Conservation (phyloP, 2,329 filamentous ascomycete species). For the Neopestalotiopsis sp. region DNA sequence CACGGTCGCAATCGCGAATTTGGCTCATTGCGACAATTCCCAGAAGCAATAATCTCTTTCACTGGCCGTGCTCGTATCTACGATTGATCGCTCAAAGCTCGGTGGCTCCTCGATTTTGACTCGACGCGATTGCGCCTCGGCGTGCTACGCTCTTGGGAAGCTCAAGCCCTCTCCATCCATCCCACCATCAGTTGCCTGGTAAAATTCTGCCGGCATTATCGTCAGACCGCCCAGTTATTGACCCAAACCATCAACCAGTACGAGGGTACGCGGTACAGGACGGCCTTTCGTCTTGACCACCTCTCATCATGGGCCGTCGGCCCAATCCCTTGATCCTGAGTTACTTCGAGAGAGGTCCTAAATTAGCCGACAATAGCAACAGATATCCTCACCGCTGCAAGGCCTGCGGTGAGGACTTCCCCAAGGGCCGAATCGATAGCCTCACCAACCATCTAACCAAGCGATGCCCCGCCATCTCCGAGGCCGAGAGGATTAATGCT, state of each 20-base stretch:
- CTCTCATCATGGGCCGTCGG: constrained; percentile 72
- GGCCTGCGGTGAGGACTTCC: constrained; percentile 85
- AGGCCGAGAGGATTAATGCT: constrained; percentile 77
- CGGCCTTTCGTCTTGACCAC: constrained; percentile 4
- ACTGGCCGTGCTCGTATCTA: neutral
- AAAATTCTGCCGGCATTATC: constrained; percentile 17
- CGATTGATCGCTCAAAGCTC: neutral
- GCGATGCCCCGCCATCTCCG: constrained; percentile 80
- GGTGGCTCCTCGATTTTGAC: neutral
- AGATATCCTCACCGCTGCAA: constrained; percentile 92
- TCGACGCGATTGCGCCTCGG: neutral
- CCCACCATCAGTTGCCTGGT: neutral
- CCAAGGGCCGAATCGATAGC: constrained; percentile 86
- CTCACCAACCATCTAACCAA: constrained; percentile 83
- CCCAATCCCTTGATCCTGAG: constrained; percentile 85
- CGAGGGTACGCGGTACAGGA: neutral
- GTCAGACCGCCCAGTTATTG: constrained; percentile 12
- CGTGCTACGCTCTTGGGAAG: neutral
- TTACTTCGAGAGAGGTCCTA: constrained; percentile 86
- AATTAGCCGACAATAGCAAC: constrained; percentile 88
- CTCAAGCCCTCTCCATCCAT: neutral
- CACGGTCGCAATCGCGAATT: neutral
- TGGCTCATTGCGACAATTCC: neutral
- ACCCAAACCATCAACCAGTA: neutral
- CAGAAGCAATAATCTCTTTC: neutral